These are phyloP conservation scores for Earliella scabrosa DNA, from an alignment of 1,284 basidiomycete species.

Conservation along the genomic window DNA sequence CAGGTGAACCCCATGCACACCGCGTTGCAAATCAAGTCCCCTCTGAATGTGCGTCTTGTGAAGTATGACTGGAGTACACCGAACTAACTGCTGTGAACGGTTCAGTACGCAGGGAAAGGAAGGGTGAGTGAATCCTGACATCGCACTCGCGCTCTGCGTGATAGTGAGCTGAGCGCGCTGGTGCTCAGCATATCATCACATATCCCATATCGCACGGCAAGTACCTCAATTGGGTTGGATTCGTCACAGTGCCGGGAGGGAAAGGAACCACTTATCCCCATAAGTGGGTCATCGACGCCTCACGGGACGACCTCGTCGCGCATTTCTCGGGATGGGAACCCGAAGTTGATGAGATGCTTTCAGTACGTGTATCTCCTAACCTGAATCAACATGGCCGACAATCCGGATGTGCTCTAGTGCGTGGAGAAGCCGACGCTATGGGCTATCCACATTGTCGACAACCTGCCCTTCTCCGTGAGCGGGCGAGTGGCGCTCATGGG, in stretches of 20 bases:
- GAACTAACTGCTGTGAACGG: neutral
- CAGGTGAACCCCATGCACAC: constrained; percentile 18
- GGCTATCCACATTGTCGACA: constrained; percentile 29
- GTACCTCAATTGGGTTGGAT: constrained; percentile 28
- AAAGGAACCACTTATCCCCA: constrained; percentile 27
- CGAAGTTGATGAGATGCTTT: constrained; percentile 27
- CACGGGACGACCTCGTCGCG: constrained; percentile 24
- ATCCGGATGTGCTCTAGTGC: constrained; percentile 13
- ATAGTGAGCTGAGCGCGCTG: neutral
- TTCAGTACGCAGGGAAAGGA: constrained; percentile 20
- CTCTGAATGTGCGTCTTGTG: constrained; percentile 14
- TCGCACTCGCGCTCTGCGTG: neutral
- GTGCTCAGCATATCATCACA: constrained; percentile 20
- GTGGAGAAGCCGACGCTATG: constrained; percentile 28
- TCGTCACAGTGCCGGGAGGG: constrained; percentile 22
- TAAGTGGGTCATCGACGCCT: constrained; percentile 28
- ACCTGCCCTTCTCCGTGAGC: constrained; percentile 25
- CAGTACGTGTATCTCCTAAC: constrained; percentile 14
- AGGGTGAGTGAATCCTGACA: constrained; percentile 10
- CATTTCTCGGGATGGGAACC: constrained; percentile 31
- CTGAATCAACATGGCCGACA: neutral
- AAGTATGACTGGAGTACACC: neutral
- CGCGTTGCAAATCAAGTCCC: constrained; percentile 12
- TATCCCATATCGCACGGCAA: constrained; percentile 29
- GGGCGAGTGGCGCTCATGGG: constrained; percentile 30